These are phyloP conservation scores for Zasmidium citrigriseum DNA, from an alignment of 2,329 filamentous ascomycete species.

Conservation along the genomic window DNA sequence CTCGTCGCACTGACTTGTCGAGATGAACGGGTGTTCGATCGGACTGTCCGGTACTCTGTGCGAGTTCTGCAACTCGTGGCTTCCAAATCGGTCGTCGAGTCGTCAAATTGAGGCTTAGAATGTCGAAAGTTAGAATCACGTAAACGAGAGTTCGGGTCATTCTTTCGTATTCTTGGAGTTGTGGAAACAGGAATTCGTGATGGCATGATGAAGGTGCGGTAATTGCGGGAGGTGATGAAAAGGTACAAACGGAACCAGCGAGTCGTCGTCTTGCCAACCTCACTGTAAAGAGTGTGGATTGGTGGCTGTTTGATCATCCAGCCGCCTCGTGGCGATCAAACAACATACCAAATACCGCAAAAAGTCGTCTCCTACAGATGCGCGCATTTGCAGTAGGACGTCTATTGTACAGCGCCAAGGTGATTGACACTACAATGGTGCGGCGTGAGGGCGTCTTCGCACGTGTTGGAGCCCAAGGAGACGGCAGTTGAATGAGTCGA, in stretches of 20 bases:
- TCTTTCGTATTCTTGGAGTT: not conserved
- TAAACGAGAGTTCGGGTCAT: not conserved
- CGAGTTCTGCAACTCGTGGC: not conserved
- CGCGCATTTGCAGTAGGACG: no score
- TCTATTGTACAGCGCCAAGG: no score
- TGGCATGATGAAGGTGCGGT: not conserved
- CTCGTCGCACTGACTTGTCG: not conserved
- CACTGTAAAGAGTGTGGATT: no score
- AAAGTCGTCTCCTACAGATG: no score
- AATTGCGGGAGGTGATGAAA: not conserved
- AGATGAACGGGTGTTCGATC: conserved; percentile 5
- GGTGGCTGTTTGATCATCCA: not conserved
- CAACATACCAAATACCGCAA: no score
- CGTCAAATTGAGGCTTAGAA: not conserved
- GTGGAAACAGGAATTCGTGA: not conserved
- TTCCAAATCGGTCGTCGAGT: not conserved
- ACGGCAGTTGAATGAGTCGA: conserved; percentile 1
- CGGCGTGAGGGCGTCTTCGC: conserved; percentile 4
- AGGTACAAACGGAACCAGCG: not conserved
- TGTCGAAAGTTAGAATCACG: not conserved
- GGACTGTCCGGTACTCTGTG: conserved; percentile 1
- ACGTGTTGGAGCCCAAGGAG: conserved; percentile 4
- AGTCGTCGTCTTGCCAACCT: not conserved
- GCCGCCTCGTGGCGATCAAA: no score
- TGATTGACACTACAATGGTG: not conserved